phyloP scores from a whole-genome alignment of 2,329 filamentous ascomycete species.

The Penicillium sp. region DNA sequence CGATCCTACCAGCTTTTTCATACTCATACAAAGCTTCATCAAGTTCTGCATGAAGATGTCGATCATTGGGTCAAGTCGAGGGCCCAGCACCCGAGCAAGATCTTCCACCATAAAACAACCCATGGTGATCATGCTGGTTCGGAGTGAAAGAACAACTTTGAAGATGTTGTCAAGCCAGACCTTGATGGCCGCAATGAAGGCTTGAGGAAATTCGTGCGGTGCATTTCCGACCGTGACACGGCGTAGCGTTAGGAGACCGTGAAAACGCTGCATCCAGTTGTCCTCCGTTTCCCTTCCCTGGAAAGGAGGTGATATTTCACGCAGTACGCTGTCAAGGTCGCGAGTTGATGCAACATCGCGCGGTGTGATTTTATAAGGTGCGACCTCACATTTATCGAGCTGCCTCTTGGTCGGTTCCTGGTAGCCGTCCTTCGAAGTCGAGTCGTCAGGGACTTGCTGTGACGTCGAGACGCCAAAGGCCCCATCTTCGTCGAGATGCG shows the following conservation, averaged over 20 bases:
- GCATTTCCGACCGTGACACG: constrained; percentile 83
- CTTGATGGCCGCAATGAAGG: constrained; percentile 74
- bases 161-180: constrained; percentile 82
- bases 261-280: constrained; percentile 89
- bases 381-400: constrained; percentile 48
- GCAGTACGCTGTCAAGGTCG: constrained; percentile 86
- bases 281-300: constrained; percentile 88
- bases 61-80: constrained; percentile 83
- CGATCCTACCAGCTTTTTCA: constrained; percentile 91
- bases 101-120: constrained; percentile 86
- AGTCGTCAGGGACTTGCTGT: neutral
- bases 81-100: constrained; percentile 74
- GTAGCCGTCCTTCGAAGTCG: neutral
- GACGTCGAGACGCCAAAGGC: neutral
- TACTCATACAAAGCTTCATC: constrained; percentile 85
- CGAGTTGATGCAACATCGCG: constrained; percentile 81
- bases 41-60: constrained; percentile 88
- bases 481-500: constrained; percentile 61
- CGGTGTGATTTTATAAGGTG: constrained; percentile 60
- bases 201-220: constrained; percentile 72
- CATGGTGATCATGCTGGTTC: constrained; percentile 88
- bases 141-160: constrained; percentile 79
- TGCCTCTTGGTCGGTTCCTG: neutral
- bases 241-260: constrained; percentile 76
- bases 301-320: constrained; percentile 79